These are phyloP conservation scores for Aureobasidium namibiae DNA, from an alignment of 2,329 filamentous ascomycete species.

Conservation along the genomic window DNA sequence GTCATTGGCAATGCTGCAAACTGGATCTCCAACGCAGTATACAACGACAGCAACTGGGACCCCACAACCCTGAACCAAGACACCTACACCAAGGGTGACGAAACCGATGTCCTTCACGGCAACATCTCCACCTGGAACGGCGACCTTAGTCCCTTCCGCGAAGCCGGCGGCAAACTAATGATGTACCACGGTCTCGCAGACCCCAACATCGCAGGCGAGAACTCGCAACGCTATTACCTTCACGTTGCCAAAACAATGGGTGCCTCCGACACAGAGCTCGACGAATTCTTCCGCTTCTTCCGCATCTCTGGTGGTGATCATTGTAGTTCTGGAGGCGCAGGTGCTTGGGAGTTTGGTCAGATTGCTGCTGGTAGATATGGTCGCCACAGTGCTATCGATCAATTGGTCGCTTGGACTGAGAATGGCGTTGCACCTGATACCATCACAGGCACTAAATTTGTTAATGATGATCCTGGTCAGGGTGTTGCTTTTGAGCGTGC, in stretches of 20 bases:
- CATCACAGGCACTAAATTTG: constrained; percentile 34
- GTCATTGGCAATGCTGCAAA: constrained; percentile 37
- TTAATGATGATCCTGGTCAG: constrained; percentile 28
- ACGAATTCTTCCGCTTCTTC: constrained; percentile 43
- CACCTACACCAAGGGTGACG: constrained; percentile 34
- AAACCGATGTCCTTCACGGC: constrained; percentile 31
- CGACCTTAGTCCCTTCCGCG: constrained; percentile 31
- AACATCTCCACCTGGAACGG: constrained; percentile 33
- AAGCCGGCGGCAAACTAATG: constrained; percentile 37
- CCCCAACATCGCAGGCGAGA: constrained; percentile 37
- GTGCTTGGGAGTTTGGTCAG: constrained; percentile 36
- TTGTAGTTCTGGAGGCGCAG: constrained; percentile 40
- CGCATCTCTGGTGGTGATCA: constrained; percentile 45
- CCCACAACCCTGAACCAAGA: constrained; percentile 29
- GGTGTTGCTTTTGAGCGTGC: constrained; percentile 35
- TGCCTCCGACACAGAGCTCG: constrained; percentile 22
- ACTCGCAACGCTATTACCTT: constrained; percentile 42
- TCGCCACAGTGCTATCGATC: constrained; percentile 40
- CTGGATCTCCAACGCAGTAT: constrained; percentile 44
- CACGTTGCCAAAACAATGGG: constrained; percentile 33
- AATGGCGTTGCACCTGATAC: constrained; percentile 24
- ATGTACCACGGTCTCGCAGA: constrained; percentile 36
- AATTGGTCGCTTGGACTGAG: constrained; percentile 34
- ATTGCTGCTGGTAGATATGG: constrained; percentile 19
- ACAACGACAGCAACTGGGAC: constrained; percentile 38